Evolutionary conservation across 2,329 filamentous ascomycete species (phyloP).

Genomic region (Pseudopyrenochaeta lycopersici): DNA sequence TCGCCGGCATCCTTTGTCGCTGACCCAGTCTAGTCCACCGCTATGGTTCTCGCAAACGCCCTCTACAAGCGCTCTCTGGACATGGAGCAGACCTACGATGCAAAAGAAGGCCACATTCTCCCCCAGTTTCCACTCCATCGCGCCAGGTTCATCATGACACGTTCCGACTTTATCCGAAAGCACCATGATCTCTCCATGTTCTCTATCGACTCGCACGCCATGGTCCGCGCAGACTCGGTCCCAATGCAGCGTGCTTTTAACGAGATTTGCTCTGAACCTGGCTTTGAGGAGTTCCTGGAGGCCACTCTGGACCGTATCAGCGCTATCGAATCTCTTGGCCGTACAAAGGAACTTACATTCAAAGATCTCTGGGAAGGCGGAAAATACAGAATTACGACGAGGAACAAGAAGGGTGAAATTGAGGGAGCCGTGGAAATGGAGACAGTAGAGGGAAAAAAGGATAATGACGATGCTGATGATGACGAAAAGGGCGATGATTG

Average conservation of each 20-base stretch:
- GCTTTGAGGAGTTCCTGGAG: conserved; percentile 84
- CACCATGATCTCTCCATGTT: conserved; percentile 96
- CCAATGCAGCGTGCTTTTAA: conserved; percentile 95
- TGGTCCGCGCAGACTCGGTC: conserved; percentile 90
- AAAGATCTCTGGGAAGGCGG: conserved; percentile 91
- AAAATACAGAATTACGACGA: conserved; percentile 65
- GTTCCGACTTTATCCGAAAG: conserved; percentile 90
- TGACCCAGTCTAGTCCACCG: conserved; percentile 70
- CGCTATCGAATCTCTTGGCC: conserved; percentile 91
- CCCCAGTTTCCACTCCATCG: conserved; percentile 68
- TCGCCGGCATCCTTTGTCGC: not conserved
- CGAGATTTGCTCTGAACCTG: conserved; percentile 77
- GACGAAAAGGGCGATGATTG: conserved; percentile 21
- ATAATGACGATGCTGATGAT: conserved; percentile 33
- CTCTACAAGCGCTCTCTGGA: conserved; percentile 84
- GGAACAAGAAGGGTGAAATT: conserved; percentile 38
- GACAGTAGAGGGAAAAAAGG: conserved; percentile 37
- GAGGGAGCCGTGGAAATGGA: conserved; percentile 43
- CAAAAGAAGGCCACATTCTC: conserved; percentile 74
- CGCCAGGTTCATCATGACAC: conserved; percentile 82
- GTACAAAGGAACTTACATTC: conserved; percentile 93
- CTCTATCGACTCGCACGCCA: conserved; percentile 86
- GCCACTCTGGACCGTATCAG: conserved; percentile 83
- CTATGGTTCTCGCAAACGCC: conserved; percentile 91
- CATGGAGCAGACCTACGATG: conserved; percentile 69